Conservation (phyloP, 2,329 filamentous ascomycete genomes). For the Aspergillus puulaauensis region DNA sequence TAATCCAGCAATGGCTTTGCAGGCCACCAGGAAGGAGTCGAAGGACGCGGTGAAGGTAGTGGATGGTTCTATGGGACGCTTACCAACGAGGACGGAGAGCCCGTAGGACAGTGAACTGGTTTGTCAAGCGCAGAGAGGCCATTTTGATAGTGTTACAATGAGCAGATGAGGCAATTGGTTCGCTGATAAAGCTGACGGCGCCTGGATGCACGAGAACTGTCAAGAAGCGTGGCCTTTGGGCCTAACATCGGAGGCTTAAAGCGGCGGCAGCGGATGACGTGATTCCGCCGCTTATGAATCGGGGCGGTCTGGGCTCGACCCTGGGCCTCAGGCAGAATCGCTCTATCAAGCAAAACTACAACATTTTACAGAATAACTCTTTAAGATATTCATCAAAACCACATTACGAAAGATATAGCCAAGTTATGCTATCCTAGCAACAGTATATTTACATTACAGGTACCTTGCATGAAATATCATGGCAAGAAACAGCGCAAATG, state of each 20-base stretch:
- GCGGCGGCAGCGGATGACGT: slow-evolving; percentile 30
- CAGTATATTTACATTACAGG: slow-evolving; percentile 4
- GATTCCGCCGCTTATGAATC: slow-evolving; percentile 35
- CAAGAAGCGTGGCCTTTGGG: not conserved
- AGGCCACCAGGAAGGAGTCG: slow-evolving; percentile 5
- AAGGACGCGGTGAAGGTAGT: not conserved
- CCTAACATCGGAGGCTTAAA: not conserved
- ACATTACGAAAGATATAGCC: not conserved
- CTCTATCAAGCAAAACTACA: not conserved
- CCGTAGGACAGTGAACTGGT: slow-evolving; percentile 11
- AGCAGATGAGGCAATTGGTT: slow-evolving; percentile 5
- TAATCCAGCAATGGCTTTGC: slow-evolving; percentile 19
- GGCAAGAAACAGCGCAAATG: slow-evolving; percentile 11
- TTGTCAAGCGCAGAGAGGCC: slow-evolving; percentile 15
- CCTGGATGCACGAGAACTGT: not conserved
- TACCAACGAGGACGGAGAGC: slow-evolving; percentile 17
- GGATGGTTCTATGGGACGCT: slow-evolving; percentile 10
- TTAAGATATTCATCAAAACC: not conserved
- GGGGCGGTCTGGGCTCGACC: slow-evolving; percentile 22
- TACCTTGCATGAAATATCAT: slow-evolving; percentile 3
- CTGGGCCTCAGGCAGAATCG: slow-evolving; percentile 13
- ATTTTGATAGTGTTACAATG: slow-evolving; percentile 12
- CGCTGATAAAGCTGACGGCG: not conserved
- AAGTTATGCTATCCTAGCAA: not conserved
- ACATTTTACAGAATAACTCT: not conserved